Percentiles rank a stretch among this genome's conserved stretches.
phyloP scores from a whole-genome alignment of 192 early-diverging fungal genomes.

The Chytriomyces hyalinus region DNA sequence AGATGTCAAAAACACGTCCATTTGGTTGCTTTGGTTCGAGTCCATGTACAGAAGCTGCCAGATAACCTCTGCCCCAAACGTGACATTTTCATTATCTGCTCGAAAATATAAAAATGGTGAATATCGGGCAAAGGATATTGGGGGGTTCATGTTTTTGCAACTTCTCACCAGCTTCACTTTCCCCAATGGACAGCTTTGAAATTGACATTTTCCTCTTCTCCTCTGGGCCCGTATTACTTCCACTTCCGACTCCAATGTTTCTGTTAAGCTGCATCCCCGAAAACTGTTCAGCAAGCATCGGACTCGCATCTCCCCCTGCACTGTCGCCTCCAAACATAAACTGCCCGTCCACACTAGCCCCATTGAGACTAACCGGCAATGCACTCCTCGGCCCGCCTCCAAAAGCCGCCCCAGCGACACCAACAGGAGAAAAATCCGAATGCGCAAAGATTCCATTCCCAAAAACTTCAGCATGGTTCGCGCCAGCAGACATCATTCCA shows the following conservation, averaged over 20 bases:
- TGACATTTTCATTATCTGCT: conserved; percentile 14
- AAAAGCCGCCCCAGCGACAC: background rate
- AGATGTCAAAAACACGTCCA: conserved; percentile 40
- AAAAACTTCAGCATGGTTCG: background rate
- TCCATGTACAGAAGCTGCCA: conserved; percentile 19
- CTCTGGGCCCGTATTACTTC: background rate
- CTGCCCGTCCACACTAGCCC: background rate
- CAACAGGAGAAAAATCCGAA: background rate
- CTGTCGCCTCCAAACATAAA: background rate
- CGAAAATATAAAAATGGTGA: background rate
- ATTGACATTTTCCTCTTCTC: background rate
- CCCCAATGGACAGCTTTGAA: conserved; percentile 23
- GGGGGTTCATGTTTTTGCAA: background rate
- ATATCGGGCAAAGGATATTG: background rate
- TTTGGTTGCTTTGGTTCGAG: conserved; percentile 27
- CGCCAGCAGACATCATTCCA: background rate
- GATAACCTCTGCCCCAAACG: background rate
- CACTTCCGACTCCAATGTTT: background rate
- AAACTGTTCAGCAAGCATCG: conserved; percentile 14
- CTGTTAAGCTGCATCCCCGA: conserved; percentile 1
- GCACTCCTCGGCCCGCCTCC: conserved; percentile 4
- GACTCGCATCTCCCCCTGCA: background rate
- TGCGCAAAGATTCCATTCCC: background rate
- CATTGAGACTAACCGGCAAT: background rate
- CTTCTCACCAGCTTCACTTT: conserved; percentile 16